Conservation (phyloP, 1,284 basidiomycete species). For the Trichosporon sp. region DNA sequence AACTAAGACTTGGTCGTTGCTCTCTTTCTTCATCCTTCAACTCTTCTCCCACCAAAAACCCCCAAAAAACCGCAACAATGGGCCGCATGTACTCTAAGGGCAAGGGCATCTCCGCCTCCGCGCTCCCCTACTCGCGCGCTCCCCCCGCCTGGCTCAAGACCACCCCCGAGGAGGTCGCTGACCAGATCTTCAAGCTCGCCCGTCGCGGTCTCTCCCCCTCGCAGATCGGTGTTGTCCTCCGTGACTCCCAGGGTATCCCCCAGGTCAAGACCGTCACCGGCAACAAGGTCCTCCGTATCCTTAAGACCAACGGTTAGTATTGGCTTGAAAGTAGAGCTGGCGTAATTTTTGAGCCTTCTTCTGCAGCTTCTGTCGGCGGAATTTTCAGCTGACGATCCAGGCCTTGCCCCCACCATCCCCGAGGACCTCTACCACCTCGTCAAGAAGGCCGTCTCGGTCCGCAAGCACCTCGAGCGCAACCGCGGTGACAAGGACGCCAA, state of each 20-base stretch:
- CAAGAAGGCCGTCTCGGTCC: constrained; percentile 99
- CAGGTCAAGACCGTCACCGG: constrained; percentile 95
- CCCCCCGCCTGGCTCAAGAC: constrained; percentile 97
- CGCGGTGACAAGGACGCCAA: constrained; percentile 98
- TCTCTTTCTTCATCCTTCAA: constrained; percentile 23
- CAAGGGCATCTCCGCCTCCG: constrained; percentile 98
- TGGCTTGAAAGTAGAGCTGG: too few species aligned
- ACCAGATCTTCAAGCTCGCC: constrained; percentile 96
- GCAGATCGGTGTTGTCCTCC: constrained; percentile 96
- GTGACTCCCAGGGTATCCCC: constrained; percentile 97
- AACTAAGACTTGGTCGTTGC: not conserved
- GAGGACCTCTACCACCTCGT: constrained; percentile 99
- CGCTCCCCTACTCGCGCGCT: constrained; percentile 93
- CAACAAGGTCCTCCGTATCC: constrained; percentile 98
- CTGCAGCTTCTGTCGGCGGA: not conserved
- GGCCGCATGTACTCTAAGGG: constrained; percentile 62
- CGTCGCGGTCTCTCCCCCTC: constrained; percentile 97
- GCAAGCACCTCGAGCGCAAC: constrained; percentile 98
- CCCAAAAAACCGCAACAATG: constrained; percentile 25
- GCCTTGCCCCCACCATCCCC: constrained; percentile 94
- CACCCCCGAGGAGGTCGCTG: constrained; percentile 89
- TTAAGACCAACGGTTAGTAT: constrained; percentile 85
- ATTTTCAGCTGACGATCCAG: constrained; percentile 56
- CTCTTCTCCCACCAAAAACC: constrained; percentile 19
- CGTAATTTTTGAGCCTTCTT: not conserved